Base-by-base conservation (phyloP, 139 green algal species). In the Zygnema cylindricum region DNA sequence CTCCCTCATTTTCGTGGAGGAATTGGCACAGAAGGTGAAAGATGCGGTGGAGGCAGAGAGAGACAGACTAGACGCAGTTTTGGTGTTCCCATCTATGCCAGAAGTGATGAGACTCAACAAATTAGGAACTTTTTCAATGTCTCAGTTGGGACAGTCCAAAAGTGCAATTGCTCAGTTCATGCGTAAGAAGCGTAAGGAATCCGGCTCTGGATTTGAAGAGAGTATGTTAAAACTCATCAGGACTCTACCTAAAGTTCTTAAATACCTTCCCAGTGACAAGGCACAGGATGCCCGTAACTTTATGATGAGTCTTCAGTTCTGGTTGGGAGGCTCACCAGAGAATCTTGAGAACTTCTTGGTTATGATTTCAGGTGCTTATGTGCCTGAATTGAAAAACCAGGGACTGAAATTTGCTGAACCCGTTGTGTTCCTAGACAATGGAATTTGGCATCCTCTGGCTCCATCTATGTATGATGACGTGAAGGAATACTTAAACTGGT, bases 1-100 rank as follows among this genome's bases (percentile, higher is more conserved):
- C 79, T 99, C 97, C 40, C 95, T 99, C 76, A 99, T 99, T 92
- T 99, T 99, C 92, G 98, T 99, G 84, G 97, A 99, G 93, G 97
- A 99, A 95, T 93, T 99, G 63, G 97, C 97, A 11, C 96, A 98
- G 77, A 99, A 99, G 96, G 95, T 99, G 86, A 95, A 98, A 38
- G 94, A 94, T 57, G 95, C 95, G 1, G 95, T 99, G 16, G 71
- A 87, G 43, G 95, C 96, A 1, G 82, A 93, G 76, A 93, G 97
- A 33, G 95, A 96, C 25, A 55, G 89, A 3, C 92, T 99, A 85
- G 97, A 99, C 90, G 97, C 97, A 1, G 98, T 96, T 93, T 94
- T 99, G 22, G 94, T 99, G 76, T 99, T 99, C 95, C 97, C 97
- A 63, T 99, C 97, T 79, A 99, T 99, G 97, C 97, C 97, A 69